phyloP scores from a whole-genome alignment of 768 basidiomycete genomes.

The Dioszegia aurantiaca region DNA sequence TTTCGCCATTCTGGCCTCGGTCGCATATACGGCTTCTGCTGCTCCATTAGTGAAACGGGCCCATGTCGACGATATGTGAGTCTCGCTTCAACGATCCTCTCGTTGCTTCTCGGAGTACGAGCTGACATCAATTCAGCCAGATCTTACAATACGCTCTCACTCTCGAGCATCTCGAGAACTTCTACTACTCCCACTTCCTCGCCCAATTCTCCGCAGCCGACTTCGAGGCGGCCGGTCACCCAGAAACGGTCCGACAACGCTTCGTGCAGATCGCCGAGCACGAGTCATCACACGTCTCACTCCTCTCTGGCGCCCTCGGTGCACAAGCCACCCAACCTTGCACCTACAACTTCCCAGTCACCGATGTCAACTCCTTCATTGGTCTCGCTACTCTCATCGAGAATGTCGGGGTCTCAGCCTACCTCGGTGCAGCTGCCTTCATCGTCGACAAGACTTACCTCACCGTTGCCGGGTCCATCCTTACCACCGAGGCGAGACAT shows the following conservation, averaged over 20 bases:
- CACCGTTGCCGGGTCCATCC: conserved; percentile 61
- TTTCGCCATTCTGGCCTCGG: conserved; percentile 23
- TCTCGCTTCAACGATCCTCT: too few species aligned
- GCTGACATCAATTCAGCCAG: conserved; percentile 23
- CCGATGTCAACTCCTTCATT: conserved; percentile 58
- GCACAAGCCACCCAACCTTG: conserved; percentile 59
- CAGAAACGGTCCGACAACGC: conserved; percentile 49
- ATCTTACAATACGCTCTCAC: conserved; percentile 48
- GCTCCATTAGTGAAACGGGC: conserved; percentile 26
- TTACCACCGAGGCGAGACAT: conserved; percentile 65
- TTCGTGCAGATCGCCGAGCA: conserved; percentile 60
- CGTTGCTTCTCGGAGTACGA: not conserved
- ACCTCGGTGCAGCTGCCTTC: conserved; percentile 60
- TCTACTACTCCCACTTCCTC: conserved; percentile 52
- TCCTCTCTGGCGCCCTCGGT: conserved; percentile 57
- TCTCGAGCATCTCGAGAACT: conserved; percentile 52
- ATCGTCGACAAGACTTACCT: conserved; percentile 54
- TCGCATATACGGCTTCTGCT: conserved; percentile 18
- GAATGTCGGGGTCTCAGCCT: conserved; percentile 61
- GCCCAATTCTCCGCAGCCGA: conserved; percentile 57
- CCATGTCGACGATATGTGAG: conserved; percentile 33
- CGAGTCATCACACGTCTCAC: conserved; percentile 60
- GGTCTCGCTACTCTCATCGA: conserved; percentile 60
- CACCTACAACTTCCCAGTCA: conserved; percentile 62
- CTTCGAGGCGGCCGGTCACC: conserved; percentile 55